Base-by-base conservation (phyloP, 768 basidiomycete genomes). In the Leccinellum luteum region DNA sequence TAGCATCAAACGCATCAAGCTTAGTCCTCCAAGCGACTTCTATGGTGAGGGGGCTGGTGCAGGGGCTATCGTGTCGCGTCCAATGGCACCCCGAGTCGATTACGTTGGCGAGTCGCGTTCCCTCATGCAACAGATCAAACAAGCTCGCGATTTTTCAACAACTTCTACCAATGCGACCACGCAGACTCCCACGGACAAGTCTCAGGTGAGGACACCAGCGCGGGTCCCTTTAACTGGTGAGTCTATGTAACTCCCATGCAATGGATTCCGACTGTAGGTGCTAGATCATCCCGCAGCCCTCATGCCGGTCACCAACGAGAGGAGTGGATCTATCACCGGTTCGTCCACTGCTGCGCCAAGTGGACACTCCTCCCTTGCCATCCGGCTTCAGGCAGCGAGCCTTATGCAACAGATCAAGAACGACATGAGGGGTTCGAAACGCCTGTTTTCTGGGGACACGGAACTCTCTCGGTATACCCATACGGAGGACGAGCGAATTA, bases 391-490 rank as follows among this genome's bases (percentile, higher is more conserved):
- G 63, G 93, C 90, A 13, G 89, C 84, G 9, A 84, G 79, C 25
- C 73, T 95, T 48, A 93, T 95, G 89, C 88, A 87, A 25, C 89
- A 92, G 62, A 92, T 94, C 61, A 88, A 87, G 72, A 81, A 78
- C 56, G 90, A 91, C 64, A 84, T 92, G 80, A 66, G 62, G 51
- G 81, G 85, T 4, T 81, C 82, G 52, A 90, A 90, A 69, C 85
- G 88, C 13, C 64, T 90, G 2, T 87, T 89, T 66, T 87, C 88
- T 2, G 79, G 78, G 6, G 86, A 88, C 17, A 85, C 84, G 0
- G 85, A 86, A 15, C 58, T 75, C 48, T 83, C 83, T 17, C 78
- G 75, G 58, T 68, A 71, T 53, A 75, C 62, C 5, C 61, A 63
- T 9, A 10, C 54, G 14, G 70, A 64, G 6, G 60, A 65, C 10